Evolutionary conservation across 306 rosid species (phyloP), one percentile per base, ranked within the genome.

Genomic region (Styphnolobium japonicum): DNA sequence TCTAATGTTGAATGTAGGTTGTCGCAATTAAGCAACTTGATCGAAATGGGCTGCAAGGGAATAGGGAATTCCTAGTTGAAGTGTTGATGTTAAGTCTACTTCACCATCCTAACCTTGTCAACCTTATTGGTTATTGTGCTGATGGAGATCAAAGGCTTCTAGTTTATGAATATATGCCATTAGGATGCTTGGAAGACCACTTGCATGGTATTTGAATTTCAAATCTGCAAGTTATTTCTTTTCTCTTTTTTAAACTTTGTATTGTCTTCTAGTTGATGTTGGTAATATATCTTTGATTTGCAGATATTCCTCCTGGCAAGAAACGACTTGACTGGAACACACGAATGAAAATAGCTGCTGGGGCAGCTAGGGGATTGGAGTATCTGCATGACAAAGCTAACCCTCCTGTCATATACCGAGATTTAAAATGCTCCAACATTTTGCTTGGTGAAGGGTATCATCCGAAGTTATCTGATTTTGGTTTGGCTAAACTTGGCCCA

Each of bases 131-230:
- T 77, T 95, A 95, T 82, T 95, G 98, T 81, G 98, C 98, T 80
- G 98, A 92, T 84, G 98, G 98, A 81, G 98, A 92, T 87, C 98
- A 92, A 83, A 91, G 98, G 92, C 98, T 95, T 79, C 89, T 95
- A 67, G 92, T 95, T 83, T 95, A 95, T 84, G 98, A 95, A 82
- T 95, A 86, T 65, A 92, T 95, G 98, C 84, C 97, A 16, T 83
- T 92, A 64, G 98, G 98, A 78, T 90, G 87, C 73, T 84, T 95
- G 86, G 98, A 92, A 84, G 98, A 91, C 68, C 98, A 92, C 86
- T 84, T 95, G 81, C 96, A 91, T 52, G 96, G 98, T 95, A 89
- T 73, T 39, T 42, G 27, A 40, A 48, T 56, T 76, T 45, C 75
- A 33, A 73, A 21, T 53, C 74, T 58, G 43, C 10, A 40, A 74